phyloP scores from a whole-genome alignment of 2,329 filamentous ascomycete species.

The Aspergillus japonicus region DNA sequence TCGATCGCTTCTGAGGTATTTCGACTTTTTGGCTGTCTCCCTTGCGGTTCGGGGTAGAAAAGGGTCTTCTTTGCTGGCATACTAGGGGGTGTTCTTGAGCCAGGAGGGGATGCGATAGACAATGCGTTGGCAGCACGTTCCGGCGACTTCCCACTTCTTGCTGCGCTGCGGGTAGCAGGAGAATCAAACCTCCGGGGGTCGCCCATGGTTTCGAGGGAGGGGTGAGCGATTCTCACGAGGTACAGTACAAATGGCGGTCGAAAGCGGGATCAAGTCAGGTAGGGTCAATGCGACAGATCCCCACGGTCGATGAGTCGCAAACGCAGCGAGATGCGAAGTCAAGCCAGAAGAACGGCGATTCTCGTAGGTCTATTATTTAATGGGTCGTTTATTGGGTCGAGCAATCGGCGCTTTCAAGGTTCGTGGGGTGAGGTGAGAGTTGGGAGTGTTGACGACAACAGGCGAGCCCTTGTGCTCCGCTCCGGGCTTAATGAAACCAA shows the following conservation, averaged over 20 bases:
- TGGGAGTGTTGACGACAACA: conserved; percentile 25
- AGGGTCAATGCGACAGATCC: conserved; percentile 24
- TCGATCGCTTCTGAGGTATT: conserved; percentile 56
- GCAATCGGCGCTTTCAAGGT: conserved; percentile 20
- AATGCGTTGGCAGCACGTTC: conserved; percentile 24
- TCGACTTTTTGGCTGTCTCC: conserved; percentile 26
- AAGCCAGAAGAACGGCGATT: neutral
- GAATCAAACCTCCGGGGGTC: conserved; percentile 20
- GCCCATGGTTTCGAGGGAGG: conserved; percentile 20
- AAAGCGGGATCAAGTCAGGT: conserved; percentile 12
- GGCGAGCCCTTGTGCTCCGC: conserved; percentile 18
- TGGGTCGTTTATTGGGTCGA: conserved; percentile 1
- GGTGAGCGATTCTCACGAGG: conserved; percentile 6
- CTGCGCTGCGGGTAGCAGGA: conserved; percentile 21
- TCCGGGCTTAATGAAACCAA: conserved; percentile 23
- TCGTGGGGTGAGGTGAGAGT: conserved; percentile 23
- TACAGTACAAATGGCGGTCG: conserved; percentile 20
- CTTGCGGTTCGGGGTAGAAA: conserved; percentile 32
- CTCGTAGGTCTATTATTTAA: neutral
- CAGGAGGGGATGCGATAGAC: conserved; percentile 51
- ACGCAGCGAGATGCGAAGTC: conserved; percentile 10
- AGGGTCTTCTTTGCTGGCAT: conserved; percentile 49
- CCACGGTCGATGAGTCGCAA: conserved; percentile 17
- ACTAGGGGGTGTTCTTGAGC: conserved; percentile 61
- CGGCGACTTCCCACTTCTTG: conserved; percentile 23